These are phyloP conservation scores for Claviceps sp. DNA, from an alignment of 2,329 filamentous ascomycete species.

Conservation along the genomic window DNA sequence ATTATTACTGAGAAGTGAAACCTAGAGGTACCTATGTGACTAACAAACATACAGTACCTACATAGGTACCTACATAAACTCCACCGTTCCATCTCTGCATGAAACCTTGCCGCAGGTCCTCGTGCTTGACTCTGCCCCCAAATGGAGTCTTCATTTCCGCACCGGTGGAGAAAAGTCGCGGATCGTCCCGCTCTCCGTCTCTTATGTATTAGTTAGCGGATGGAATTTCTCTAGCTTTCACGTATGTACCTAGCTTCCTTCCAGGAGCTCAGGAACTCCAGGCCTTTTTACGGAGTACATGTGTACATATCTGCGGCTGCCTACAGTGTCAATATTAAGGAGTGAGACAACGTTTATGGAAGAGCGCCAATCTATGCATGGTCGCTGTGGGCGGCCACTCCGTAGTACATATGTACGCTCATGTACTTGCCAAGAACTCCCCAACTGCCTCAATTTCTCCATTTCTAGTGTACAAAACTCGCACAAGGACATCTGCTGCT, in stretches of 20 bases:
- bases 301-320: not conserved
- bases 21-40: no score
- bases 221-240: no score
- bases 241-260: no score
- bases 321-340: not conserved
- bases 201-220: not conserved
- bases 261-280: no score
- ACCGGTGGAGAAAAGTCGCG: not conserved
- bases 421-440: no score
- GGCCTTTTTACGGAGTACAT: not conserved
- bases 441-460: no score
- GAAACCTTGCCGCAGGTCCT: not conserved
- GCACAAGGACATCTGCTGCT: not conserved
- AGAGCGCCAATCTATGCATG: not conserved
- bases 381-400: not conserved
- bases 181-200: not conserved
- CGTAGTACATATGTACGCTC: no score
- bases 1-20: no score
- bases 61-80: not conserved
- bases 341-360: not conserved
- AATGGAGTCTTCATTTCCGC: not conserved
- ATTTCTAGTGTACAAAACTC: not conserved
- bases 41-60: no score
- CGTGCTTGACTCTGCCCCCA: not conserved
- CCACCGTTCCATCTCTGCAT: not conserved